Base-by-base conservation (phyloP, 495 filamentous ascomycete species). In the Penicillium psychrofluorescens region DNA sequence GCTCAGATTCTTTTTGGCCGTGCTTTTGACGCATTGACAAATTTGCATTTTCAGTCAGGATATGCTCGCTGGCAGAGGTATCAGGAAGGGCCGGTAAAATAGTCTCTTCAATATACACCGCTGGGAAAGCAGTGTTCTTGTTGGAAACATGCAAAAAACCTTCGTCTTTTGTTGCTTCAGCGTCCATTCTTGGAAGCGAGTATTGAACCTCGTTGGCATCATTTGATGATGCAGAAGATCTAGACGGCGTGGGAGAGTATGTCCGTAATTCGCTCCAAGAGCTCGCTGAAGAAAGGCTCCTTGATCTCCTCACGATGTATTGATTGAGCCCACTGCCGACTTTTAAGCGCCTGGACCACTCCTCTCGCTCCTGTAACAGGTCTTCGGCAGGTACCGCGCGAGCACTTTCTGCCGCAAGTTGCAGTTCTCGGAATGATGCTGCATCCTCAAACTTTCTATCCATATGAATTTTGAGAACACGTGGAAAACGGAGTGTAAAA, bases 401-500 rank as follows among this genome's bases (percentile, higher is more conserved):
- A 8, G 79, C 72, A 29, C 62, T 56, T 15, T 69, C 55, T 9
- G 83, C 82, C 37, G 79, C 51, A 29, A 63, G 50, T 46, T 80
- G 76, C 29, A 86, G 50, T 44, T 83, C 80, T 2, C 63, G 46
- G 36, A 81, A 77, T 14, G 72, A 70, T 13, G 72, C 61, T 6
- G 77, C 61, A 40, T 85, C 81, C 32, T 70, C 64, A 55, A 74
- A 78, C 0, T 64, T 64, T 28, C 80, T 63, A 41, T 86, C 80
- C 38, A 58, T 67, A 41, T 83, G 79, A 6, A 86, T 59, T 50
- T 84, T 85, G 38, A 70, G 51, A 11, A 83, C 68, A 5, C 83
- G 73, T 0, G 83, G 79, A 50, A 83, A 84, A 4, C 83, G 76
- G 48, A 85, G 78, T 12, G 75, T 72, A 54, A 66, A 84, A 48